Evolutionary conservation across 1,284 basidiomycete species (phyloP), one percentile per base, ranked within the genome.

Genomic region (Puccinia novopanici): DNA sequence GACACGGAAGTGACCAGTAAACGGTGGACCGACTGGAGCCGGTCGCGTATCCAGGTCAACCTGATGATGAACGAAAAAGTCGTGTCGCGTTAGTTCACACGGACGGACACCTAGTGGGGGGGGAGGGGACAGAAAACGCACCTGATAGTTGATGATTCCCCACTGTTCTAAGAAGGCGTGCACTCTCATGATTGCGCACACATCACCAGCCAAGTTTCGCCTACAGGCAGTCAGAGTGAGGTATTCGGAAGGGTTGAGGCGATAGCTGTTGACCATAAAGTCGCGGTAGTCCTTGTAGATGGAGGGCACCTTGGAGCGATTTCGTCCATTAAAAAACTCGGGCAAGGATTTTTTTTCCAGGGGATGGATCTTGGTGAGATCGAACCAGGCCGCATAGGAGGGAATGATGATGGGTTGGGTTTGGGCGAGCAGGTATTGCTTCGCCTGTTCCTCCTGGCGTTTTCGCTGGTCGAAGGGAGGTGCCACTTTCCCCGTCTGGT

Each of bases 211-310:
- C 82, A 99, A 87, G 87, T 99, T 99, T 82, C 97, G 88, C 84
- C 96, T 87, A 85, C 96, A 99, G 0, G 96, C 96, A 1, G 96
- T 99, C 82, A 99, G 94, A 10, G 97, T 99, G 80, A 99, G 89
- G 85, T 99, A 99, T 86, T 99, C 96, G 59, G 90, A 90, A 0
- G 96, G 97, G 82, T 97, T 90, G 71, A 99, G 89, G 61, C 96
- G 89, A 87, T 98, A 99, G 3, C 96, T 96, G 88, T 99, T 98
- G 87, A 99, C 91, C 94, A 99, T 99, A 84, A 99, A 99, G 88
- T 99, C 96, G 82, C 96, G 91, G 86, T 99, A 99, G 86, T 98
- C 96, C 87, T 98, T 99, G 89, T 99, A 99, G 83, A 98, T 94
- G 42, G 92, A 90, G 0, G 96, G 96, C 0, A 95, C 98, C 88